A percentile compares a stretch with the other conserved stretches of the same genome.
phyloP scores from a whole-genome alignment of 2,329 filamentous ascomycete genomes.

The Elsinoe fawcettii region DNA sequence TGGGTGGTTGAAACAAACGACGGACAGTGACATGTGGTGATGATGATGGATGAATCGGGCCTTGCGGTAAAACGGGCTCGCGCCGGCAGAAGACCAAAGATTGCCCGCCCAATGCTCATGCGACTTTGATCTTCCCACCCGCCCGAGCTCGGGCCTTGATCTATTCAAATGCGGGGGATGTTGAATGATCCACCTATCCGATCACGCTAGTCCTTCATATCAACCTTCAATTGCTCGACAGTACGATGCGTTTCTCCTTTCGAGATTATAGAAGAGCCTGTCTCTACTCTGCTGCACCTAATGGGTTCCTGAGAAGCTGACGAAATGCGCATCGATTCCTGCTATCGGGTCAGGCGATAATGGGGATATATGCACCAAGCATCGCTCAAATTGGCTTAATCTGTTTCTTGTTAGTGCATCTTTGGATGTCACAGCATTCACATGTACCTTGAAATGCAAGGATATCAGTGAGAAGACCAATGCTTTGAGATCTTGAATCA shows the following conservation, averaged over 20 bases:
- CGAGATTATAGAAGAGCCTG: too few species aligned
- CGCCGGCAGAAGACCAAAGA: background rate
- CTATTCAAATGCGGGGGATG: conserved; percentile 1
- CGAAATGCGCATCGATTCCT: too few species aligned
- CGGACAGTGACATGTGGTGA: conserved; percentile 5
- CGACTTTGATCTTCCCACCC: background rate
- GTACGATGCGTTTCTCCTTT: background rate
- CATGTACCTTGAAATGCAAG: conserved; percentile 83
- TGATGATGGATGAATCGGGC: conserved; percentile 11
- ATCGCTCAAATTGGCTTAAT: conserved; percentile 27
- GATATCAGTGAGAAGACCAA: conserved; percentile 94
- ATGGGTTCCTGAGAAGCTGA: too few species aligned
- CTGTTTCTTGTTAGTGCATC: conserved; percentile 18
- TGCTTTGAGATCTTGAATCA: conserved; percentile 94
- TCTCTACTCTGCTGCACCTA: too few species aligned
- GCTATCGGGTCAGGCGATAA: background rate
- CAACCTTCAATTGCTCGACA: background rate
- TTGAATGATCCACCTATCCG: conserved; percentile 2
- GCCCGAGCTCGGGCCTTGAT: background rate
- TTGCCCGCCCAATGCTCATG: background rate
- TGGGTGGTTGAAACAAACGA: background rate
- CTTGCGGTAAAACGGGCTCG: conserved; percentile 8
- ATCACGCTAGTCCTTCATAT: background rate
- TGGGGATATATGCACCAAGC: too few species aligned
- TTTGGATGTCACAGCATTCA: background rate